phyloP scores from a whole-genome alignment of 371 early-diverging fungal species.

The Dinochytrium kinnereticum region DNA sequence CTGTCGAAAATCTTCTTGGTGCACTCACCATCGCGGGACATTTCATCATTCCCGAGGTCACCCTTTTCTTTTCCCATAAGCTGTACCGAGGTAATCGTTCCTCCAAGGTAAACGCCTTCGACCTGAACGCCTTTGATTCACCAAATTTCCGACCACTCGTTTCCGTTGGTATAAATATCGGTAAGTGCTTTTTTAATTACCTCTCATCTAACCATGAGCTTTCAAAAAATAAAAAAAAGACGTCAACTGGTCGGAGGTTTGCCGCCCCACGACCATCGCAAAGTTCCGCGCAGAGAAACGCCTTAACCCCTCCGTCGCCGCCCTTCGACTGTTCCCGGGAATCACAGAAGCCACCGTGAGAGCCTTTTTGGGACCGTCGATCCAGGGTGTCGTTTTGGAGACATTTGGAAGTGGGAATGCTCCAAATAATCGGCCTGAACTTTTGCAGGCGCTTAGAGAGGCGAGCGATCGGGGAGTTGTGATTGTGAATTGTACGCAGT shows the following conservation, averaged over 20 bases:
- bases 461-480: slow-evolving; percentile 93
- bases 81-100: slow-evolving; percentile 94
- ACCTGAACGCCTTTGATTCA: slow-evolving; percentile 96
- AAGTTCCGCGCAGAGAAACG: slow-evolving; percentile 82
- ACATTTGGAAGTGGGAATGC: slow-evolving; percentile 97
- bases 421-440: slow-evolving; percentile 82
- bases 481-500: slow-evolving; percentile 94
- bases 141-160: slow-evolving; percentile 92
- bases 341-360: slow-evolving; percentile 86
- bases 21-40: slow-evolving; percentile 76
- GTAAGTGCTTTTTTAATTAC: slow-evolving; percentile 49
- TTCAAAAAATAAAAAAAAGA: too few species aligned
- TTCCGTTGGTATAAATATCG: slow-evolving; percentile 88
- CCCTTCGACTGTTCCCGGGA: slow-evolving; percentile 93
- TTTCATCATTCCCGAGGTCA: slow-evolving; percentile 96
- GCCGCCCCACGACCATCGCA: slow-evolving; percentile 84
- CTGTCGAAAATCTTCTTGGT: slow-evolving; percentile 93
- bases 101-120: slow-evolving; percentile 92
- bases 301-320: slow-evolving; percentile 87
- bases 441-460: slow-evolving; percentile 81
- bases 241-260: slow-evolving; percentile 88
- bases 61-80: slow-evolving; percentile 92
- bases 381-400: slow-evolving; percentile 93
- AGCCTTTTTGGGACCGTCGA: slow-evolving; percentile 84
- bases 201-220: too few species aligned